Conservation (phyloP, 805 yeast species). For the Candida corydali region DNA sequence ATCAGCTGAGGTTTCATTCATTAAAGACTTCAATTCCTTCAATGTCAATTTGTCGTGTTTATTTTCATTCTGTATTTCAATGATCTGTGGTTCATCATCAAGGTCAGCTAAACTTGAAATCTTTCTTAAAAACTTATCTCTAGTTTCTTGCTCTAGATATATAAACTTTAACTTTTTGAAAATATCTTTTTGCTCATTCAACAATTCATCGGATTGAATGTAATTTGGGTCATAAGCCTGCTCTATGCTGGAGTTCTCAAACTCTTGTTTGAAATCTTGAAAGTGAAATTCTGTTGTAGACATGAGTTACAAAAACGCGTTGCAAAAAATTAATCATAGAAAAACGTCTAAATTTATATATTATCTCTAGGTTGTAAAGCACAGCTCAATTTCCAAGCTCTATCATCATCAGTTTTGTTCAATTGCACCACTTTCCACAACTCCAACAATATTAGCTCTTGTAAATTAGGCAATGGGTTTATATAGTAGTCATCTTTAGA, state of each 20-base stretch:
- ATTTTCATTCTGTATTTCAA: conserved; percentile 18
- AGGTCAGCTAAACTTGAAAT: conserved; percentile 29
- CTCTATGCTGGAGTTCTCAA: neutral
- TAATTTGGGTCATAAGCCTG: neutral
- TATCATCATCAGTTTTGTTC: conserved; percentile 56
- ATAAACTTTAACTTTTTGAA: conserved; percentile 57
- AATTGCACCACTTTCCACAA: conserved; percentile 66
- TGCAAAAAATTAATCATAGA: neutral
- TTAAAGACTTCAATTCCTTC: conserved; percentile 21
- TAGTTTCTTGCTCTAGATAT: conserved; percentile 68
- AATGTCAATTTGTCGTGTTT: conserved; percentile 18
- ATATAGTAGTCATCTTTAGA: conserved; percentile 31
- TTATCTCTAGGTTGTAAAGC: conserved; percentile 49
- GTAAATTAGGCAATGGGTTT: conserved; percentile 41
- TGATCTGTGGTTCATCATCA: conserved; percentile 16
- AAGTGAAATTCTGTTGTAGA: neutral
- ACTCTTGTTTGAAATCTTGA: conserved; percentile 2
- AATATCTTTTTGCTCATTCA: conserved; percentile 34
- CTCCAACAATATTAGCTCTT: conserved; percentile 61
- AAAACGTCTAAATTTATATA: neutral
- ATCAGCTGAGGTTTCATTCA: conserved; percentile 22
- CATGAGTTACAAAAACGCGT: neutral
- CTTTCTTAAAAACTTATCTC: conserved; percentile 58
- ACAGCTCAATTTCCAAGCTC: conserved; percentile 73
- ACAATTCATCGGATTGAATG: conserved; percentile 25